These are phyloP conservation scores for Podila epicladia DNA, from an alignment of 192 early-diverging fungal species.

Conservation along the genomic window DNA sequence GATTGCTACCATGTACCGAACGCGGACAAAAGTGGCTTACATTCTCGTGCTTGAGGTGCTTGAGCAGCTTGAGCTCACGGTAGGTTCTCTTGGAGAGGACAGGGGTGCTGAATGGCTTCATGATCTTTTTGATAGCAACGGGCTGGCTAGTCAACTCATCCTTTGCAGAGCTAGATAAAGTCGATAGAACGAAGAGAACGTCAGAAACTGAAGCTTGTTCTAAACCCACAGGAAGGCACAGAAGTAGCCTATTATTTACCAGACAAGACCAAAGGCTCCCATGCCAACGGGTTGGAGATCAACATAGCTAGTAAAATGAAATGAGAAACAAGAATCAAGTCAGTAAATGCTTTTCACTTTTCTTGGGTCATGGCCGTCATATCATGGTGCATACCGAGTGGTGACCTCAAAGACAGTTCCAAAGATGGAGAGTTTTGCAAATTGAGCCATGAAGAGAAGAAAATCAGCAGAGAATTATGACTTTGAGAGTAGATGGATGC, in stretches of 20 bases:
- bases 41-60: slow-evolving; percentile 95
- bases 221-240: neutral
- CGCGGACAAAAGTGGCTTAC: slow-evolving; percentile 40
- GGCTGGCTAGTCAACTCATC: slow-evolving; percentile 84
- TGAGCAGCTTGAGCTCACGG: slow-evolving; percentile 94
- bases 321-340: neutral
- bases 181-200: neutral
- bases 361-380: neutral
- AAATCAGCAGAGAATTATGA: neutral
- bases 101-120: slow-evolving; percentile 92
- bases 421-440: slow-evolving; percentile 81
- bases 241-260: slow-evolving; percentile 59
- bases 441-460: slow-evolving; percentile 62
- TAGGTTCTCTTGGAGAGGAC: slow-evolving; percentile 96
- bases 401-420: slow-evolving; percentile 89
- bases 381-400: slow-evolving; percentile 62
- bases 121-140: slow-evolving; percentile 97
- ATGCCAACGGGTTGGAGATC: slow-evolving; percentile 95
- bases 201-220: neutral
- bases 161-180: slow-evolving; percentile 80
- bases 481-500: too few species aligned
- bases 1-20: too few species aligned
- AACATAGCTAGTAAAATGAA: slow-evolving; percentile 71
- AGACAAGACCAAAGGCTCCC: slow-evolving; percentile 98
- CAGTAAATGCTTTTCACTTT: neutral